A percentile compares a stretch with the other conserved stretches of the same genome.
Conservation (phyloP, 768 basidiomycete genomes). For the Suillus fuscotomentosus region DNA sequence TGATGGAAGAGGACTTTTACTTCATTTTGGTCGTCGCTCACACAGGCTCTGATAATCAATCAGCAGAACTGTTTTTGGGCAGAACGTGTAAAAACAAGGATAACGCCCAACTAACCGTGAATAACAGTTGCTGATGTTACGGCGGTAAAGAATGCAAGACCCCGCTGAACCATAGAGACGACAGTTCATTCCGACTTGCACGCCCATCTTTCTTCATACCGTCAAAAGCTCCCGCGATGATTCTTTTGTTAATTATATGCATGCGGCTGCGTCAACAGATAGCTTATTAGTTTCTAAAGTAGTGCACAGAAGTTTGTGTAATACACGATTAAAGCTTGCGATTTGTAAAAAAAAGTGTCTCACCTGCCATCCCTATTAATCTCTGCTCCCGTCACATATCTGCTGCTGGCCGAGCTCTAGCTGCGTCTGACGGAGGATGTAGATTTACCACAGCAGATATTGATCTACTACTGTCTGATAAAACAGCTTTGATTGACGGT, state of each 20-base stretch:
- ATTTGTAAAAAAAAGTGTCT: background rate
- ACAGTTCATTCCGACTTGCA: background rate
- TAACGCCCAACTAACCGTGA: background rate
- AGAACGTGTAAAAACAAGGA: background rate
- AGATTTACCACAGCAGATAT: too few relatives aligned
- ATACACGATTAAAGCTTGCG: background rate
- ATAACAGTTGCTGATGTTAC: background rate
- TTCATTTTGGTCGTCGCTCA: background rate
- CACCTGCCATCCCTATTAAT: background rate
- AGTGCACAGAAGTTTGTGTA: background rate
- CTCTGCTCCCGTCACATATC: background rate
- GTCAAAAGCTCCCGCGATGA: background rate
- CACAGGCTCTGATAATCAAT: background rate
- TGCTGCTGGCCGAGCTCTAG: background rate
- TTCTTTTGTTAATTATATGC: background rate
- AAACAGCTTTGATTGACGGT: too few relatives aligned
- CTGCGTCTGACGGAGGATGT: background rate
- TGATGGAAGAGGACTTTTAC: background rate
- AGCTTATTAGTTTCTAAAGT: background rate
- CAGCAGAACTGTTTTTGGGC: background rate
- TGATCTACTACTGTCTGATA: too few relatives aligned
- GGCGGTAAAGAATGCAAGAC: background rate
- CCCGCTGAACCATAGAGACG: background rate
- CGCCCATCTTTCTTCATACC: background rate
- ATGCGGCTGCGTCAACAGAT: background rate